phyloP scores from a whole-genome alignment of 2,329 filamentous ascomycete species.

The Aspergillus uvarum region DNA sequence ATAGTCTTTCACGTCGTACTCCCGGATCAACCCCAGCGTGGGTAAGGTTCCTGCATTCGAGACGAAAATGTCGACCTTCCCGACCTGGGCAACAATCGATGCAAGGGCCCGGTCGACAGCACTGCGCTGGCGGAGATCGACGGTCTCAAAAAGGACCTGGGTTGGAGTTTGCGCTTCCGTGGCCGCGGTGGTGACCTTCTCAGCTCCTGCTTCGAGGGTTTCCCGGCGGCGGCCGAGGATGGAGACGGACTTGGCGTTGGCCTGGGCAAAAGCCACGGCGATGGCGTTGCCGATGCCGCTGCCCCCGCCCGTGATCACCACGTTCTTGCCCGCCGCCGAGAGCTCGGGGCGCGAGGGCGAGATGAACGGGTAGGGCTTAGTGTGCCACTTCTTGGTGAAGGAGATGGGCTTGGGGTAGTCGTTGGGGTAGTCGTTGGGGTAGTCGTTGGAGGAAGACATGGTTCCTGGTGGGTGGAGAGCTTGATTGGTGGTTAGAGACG shows the following conservation, averaged over 20 bases:
- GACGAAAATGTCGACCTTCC: too few species aligned
- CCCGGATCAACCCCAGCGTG: too few species aligned
- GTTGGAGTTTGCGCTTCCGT: too few species aligned
- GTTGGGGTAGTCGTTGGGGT: neutral
- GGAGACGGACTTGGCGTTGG: conserved; percentile 5
- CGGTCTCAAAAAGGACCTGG: too few species aligned
- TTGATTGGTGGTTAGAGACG: neutral
- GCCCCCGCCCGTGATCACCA: conserved; percentile 17
- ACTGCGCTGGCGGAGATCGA: too few species aligned
- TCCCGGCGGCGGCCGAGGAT: neutral
- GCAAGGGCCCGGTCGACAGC: too few species aligned
- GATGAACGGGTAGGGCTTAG: conserved; percentile 32
- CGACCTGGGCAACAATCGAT: too few species aligned
- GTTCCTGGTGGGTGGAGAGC: neutral
- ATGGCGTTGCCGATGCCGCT: conserved; percentile 16
- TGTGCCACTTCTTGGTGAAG: conserved; percentile 35
- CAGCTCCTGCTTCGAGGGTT: too few species aligned
- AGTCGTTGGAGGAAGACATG: neutral
- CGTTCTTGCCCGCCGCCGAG: conserved; percentile 11
- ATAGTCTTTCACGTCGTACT: too few species aligned
- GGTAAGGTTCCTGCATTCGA: too few species aligned
- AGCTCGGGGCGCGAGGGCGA: conserved; percentile 28
- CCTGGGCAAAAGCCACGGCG: conserved; percentile 8
- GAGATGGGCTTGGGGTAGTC: conserved; percentile 22
- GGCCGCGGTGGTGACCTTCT: too few species aligned